Conservation (phyloP, 2,329 filamentous ascomycete species). For the Trichoderma cornu-damae region DNA sequence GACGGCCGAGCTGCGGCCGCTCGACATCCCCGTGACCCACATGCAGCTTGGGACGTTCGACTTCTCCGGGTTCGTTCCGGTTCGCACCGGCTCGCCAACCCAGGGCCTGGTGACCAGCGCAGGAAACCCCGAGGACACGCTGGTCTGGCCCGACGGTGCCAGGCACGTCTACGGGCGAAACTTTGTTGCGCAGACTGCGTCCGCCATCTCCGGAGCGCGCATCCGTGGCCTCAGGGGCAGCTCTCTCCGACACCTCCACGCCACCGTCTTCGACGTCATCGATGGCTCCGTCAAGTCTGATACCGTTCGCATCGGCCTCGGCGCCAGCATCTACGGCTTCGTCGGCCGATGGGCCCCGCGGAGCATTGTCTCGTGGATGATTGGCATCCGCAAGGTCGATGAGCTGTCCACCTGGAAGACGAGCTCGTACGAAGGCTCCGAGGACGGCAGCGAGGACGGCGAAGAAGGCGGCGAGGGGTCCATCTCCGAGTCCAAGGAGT, state of each 20-base stretch:
- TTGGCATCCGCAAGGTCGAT: slow-evolving; percentile 66
- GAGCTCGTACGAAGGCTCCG: slow-evolving; percentile 36
- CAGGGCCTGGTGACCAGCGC: slow-evolving; percentile 38
- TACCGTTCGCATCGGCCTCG: slow-evolving; percentile 75
- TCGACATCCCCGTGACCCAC: slow-evolving; percentile 75
- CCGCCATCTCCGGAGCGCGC: slow-evolving; percentile 51
- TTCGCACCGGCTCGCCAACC: slow-evolving; percentile 30
- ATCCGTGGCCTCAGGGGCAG: slow-evolving; percentile 61
- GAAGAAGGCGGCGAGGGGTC: slow-evolving; percentile 23
- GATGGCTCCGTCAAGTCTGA: slow-evolving; percentile 57
- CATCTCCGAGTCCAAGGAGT: slow-evolving; percentile 39
- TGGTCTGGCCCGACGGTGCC: slow-evolving; percentile 59
- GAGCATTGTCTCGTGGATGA: slow-evolving; percentile 84
- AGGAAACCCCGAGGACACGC: slow-evolving; percentile 42
- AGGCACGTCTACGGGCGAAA: slow-evolving; percentile 58
- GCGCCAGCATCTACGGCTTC: slow-evolving; percentile 76
- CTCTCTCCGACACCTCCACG: slow-evolving; percentile 72
- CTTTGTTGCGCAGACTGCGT: slow-evolving; percentile 51
- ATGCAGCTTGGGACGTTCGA: slow-evolving; percentile 91
- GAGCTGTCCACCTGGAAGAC: slow-evolving; percentile 52
- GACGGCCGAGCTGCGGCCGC: slow-evolving; percentile 68
- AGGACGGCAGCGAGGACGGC: slow-evolving; percentile 34
- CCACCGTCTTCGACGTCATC: slow-evolving; percentile 85
- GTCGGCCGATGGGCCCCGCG: slow-evolving; percentile 77
- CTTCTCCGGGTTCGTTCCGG: slow-evolving; percentile 60